These are phyloP conservation scores for Ophiostoma ulmi DNA, from an alignment of 2,329 filamentous ascomycete species.

Conservation along the genomic window DNA sequence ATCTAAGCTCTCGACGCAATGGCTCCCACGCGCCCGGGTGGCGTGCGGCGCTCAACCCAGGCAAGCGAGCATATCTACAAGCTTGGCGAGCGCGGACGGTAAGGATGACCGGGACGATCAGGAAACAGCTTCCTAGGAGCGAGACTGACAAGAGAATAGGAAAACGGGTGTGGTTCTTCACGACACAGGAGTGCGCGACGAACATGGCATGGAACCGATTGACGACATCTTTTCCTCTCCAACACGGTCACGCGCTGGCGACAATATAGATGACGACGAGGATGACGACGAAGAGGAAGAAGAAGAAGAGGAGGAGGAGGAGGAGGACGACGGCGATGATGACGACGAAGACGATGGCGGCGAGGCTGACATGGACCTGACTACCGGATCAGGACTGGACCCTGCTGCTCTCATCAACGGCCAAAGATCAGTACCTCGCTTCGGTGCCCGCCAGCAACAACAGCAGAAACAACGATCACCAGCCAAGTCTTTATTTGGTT, in stretches of 20 bases:
- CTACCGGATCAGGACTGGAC: conserved; percentile 45
- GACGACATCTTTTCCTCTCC: conserved; percentile 88
- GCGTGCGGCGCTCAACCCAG: conserved; percentile 37
- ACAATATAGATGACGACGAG: conserved; percentile 31
- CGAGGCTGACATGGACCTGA: conserved; percentile 50
- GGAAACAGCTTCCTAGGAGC: conserved; percentile 17
- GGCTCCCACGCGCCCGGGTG: conserved; percentile 37
- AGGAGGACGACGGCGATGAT: conserved; percentile 31
- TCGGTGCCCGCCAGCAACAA: conserved; percentile 41
- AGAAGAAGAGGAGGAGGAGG: conserved; percentile 31
- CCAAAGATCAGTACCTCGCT: conserved; percentile 44
- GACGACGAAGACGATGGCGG: conserved; percentile 32
- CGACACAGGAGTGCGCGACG: conserved; percentile 76
- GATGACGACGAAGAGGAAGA: conserved; percentile 34
- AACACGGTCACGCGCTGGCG: conserved; percentile 43
- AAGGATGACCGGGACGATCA: conserved; percentile 20
- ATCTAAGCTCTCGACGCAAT: conserved; percentile 26
- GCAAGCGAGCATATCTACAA: conserved; percentile 47
- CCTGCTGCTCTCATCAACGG: conserved; percentile 49
- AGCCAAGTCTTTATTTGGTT: conserved; percentile 56
- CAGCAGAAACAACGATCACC: conserved; percentile 43
- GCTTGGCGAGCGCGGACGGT: conserved; percentile 49
- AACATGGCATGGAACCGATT: conserved; percentile 85
- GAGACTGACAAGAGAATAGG: conserved; percentile 42
- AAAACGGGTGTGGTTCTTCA: conserved; percentile 83